Evolutionary conservation across 1,284 basidiomycete species (phyloP).

Genomic region (Papiliotrema nemorosa): DNA sequence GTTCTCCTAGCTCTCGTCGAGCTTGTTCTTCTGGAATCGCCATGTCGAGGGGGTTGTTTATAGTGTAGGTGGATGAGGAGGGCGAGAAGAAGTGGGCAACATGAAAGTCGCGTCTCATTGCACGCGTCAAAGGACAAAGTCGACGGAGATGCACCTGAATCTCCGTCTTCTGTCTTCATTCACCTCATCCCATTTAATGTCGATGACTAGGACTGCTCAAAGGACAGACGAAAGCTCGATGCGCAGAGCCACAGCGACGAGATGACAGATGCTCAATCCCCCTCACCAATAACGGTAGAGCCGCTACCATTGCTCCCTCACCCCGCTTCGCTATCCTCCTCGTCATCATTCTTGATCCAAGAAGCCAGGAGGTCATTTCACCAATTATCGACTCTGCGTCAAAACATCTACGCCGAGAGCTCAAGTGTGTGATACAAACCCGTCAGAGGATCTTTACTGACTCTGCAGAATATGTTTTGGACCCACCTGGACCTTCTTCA

Average conservation of each 20-base stretch:
- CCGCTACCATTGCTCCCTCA: conserved; percentile 9
- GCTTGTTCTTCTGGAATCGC: conserved; percentile 17
- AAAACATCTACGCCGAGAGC: neutral
- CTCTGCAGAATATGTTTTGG: conserved; percentile 3
- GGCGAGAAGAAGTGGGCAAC: too few species aligned
- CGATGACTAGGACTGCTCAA: too few species aligned
- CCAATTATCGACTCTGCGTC: conserved; percentile 1
- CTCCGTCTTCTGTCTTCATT: too few species aligned
- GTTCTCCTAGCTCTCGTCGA: conserved; percentile 29
- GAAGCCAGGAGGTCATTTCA: conserved; percentile 2
- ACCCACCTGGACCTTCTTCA: conserved; percentile 4
- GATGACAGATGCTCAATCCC: neutral
- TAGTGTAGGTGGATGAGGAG: neutral
- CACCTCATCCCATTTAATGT: too few species aligned
- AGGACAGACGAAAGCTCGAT: too few species aligned
- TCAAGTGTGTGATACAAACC: neutral
- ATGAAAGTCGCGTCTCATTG: too few species aligned
- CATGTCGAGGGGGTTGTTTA: conserved; percentile 7
- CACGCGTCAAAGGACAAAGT: too few species aligned
- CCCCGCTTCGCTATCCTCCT: conserved; percentile 1
- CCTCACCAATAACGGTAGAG: neutral
- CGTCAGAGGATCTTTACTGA: neutral
- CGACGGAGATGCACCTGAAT: too few species aligned
- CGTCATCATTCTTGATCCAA: neutral
- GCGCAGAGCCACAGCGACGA: too few species aligned